A percentile compares a stretch with the other conserved stretches of the same genome.
Evolutionary conservation across 306 rosid genomes (phyloP).

Genomic region (Acacia crassicarpa): DNA sequence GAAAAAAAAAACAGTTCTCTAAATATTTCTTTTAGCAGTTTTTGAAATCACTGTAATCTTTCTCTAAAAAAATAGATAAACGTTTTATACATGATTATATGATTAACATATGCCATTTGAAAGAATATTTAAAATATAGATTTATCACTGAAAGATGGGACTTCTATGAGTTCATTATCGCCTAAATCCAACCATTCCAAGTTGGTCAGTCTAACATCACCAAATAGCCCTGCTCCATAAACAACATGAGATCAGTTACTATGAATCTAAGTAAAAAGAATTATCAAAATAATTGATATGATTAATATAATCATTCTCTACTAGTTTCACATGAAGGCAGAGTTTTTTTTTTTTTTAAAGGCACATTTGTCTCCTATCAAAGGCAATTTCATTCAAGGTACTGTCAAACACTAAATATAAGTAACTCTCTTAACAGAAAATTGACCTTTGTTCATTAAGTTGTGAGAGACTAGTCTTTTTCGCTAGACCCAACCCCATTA

Average conservation of each 20-base stretch:
- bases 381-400: no score
- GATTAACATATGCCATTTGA: background rate
- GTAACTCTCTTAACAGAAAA: no score
- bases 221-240: background rate
- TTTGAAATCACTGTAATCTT: no score
- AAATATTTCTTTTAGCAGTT: background rate
- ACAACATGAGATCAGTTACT: background rate
- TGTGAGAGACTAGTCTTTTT: no score
- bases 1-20: background rate
- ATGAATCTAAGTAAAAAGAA: no score
- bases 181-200: background rate
- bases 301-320: no score
- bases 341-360: no score
- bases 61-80: background rate
- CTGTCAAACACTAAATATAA: rapidly evolving
- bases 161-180: background rate
- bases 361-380: no score
- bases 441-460: no score
- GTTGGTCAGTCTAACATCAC: background rate
- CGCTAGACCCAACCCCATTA: no score
- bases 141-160: background rate
- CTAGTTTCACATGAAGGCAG: no score
- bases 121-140: background rate
- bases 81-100: background rate
- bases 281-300: no score